Conservation (phyloP, 305 asterid genomes). For the Euphrasia arctica region DNA sequence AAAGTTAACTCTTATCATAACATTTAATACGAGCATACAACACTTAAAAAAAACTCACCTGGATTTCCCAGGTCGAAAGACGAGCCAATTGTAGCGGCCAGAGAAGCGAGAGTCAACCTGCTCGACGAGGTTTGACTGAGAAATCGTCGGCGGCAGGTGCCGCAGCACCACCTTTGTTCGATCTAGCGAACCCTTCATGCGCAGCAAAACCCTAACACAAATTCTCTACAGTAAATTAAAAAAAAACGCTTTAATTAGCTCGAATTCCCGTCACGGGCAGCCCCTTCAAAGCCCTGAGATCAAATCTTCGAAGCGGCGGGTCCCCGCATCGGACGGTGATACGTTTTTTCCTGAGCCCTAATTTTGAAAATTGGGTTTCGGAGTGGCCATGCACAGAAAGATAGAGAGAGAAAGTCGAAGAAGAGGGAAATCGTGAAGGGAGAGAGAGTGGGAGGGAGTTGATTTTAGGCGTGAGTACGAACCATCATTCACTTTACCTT, state of each 20-base stretch:
- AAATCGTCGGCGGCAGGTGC: slow-evolving; percentile 92
- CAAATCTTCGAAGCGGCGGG: slow-evolving; percentile 39
- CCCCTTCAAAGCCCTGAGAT: slow-evolving; percentile 34
- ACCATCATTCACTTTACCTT: slow-evolving; percentile 1
- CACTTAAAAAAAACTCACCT: slow-evolving; percentile 51
- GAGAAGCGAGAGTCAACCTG: slow-evolving; percentile 71
- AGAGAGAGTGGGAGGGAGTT: slow-evolving; percentile 35
- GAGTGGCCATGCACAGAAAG: slow-evolving; percentile 48
- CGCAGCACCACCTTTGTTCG: slow-evolving; percentile 95
- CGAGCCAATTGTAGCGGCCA: slow-evolving; percentile 70
- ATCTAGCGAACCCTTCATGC: slow-evolving; percentile 87
- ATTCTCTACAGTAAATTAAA: slow-evolving; percentile 12
- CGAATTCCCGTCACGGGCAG: slow-evolving; percentile 29
- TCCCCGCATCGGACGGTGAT: slow-evolving; percentile 23
- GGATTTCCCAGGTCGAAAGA: slow-evolving; percentile 67
- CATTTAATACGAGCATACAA: slow-evolving; percentile 1
- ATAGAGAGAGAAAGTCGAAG: slow-evolving; percentile 32
- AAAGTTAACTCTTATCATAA: background rate
- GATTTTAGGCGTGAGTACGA: slow-evolving; percentile 27
- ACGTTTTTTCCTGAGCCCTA: slow-evolving; percentile 37
- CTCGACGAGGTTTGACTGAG: slow-evolving; percentile 76
- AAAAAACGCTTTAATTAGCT: slow-evolving; percentile 18
- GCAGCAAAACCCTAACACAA: slow-evolving; percentile 54
- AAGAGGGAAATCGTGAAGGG: slow-evolving; percentile 31
- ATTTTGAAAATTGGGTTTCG: slow-evolving; percentile 31